Evolutionary conservation across 164 flowering plant genomes (phyloP), one percentile per base, ranked within the genome.

Genomic region (Sextonia rubra): DNA sequence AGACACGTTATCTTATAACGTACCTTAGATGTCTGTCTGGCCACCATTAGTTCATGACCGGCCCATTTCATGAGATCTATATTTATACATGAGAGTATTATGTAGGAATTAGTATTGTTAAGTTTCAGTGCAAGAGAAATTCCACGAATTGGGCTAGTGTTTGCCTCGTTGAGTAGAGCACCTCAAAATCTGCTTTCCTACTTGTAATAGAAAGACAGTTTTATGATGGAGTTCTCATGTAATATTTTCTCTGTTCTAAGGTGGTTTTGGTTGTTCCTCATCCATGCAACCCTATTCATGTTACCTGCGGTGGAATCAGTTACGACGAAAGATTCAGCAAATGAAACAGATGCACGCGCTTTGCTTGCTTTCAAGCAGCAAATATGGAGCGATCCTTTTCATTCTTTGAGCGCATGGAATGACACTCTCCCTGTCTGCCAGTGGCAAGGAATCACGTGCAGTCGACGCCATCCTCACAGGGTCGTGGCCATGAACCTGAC

Each of bases 401-500:
- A n/a, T n/a, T 58, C 61, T 2, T 58, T n/a, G n/a, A 17, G 61
- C 61, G 6, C 61, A 0, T 58, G 61, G 61, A 58, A 58, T 22
- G n/a, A 58, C 18, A 3, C 24, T 58, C 61, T 58, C 61, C 61
- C n/a, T 22, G 17, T 58, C 24, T 58, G 61, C 61, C 24, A 58
- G 23, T 58, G 61, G 61, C 1, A 58, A 58, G 61, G 61, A 58
- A 22, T 58, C 61, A 2, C 61, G 0, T 58, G 61, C 11, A 58
- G 74, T 20, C 71, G 18, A 20, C 66, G 37, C 15, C 52, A 56
- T 58, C 18, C 61, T 12, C 68, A 48, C 17, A 72, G 87, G 24
- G 84, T 83, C 12, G 26, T 29, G 4, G 4, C 32, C 20, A 30
- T 85, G 48, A 70, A 75, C 27, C 74, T 85, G 17, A 11, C 32